Conservation (phyloP, 768 basidiomycete species). For the Boletales sp. region DNA sequence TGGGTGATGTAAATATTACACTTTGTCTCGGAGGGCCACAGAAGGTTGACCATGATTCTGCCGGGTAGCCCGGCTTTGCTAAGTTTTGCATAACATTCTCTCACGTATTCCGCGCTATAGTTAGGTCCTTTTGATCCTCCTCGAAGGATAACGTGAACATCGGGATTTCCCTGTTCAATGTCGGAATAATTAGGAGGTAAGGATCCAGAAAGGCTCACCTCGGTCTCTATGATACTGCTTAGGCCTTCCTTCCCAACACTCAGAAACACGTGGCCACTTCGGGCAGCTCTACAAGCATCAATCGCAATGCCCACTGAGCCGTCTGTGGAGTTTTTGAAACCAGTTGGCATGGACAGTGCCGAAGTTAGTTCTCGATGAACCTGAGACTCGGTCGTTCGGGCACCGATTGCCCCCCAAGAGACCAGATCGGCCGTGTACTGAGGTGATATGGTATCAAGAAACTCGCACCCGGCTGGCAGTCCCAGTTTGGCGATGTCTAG, state of each 20-base stretch:
- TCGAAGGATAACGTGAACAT: constrained; percentile 92
- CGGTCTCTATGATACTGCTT: constrained; percentile 93
- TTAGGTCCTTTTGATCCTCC: constrained; percentile 91
- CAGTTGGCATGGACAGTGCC: constrained; percentile 91
- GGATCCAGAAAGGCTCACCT: constrained; percentile 40
- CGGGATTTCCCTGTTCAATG: constrained; percentile 69
- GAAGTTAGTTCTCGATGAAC: constrained; percentile 88
- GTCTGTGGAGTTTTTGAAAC: constrained; percentile 99
- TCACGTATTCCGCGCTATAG: constrained; percentile 76
- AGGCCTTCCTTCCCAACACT: constrained; percentile 96
- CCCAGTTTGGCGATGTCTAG: constrained; percentile 89
- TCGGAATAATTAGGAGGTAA: constrained; percentile 3
- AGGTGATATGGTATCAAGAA: constrained; percentile 73
- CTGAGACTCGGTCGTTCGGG: constrained; percentile 88
- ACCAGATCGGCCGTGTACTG: constrained; percentile 94
- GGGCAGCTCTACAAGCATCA: constrained; percentile 92
- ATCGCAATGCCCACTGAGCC: constrained; percentile 89
- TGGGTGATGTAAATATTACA: background rate
- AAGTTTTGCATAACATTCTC: constrained; percentile 70
- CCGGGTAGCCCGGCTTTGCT: constrained; percentile 72
- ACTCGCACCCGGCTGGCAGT: constrained; percentile 94
- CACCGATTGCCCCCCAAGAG: constrained; percentile 96
- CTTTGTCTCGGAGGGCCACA: background rate
- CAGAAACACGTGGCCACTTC: constrained; percentile 90
- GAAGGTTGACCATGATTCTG: constrained; percentile 76